Percentiles rank a stretch among this genome's conserved stretches.
These are phyloP conservation scores for Metschnikowia gelsemii DNA, from an alignment of 805 yeast species.

Conservation along the genomic window DNA sequence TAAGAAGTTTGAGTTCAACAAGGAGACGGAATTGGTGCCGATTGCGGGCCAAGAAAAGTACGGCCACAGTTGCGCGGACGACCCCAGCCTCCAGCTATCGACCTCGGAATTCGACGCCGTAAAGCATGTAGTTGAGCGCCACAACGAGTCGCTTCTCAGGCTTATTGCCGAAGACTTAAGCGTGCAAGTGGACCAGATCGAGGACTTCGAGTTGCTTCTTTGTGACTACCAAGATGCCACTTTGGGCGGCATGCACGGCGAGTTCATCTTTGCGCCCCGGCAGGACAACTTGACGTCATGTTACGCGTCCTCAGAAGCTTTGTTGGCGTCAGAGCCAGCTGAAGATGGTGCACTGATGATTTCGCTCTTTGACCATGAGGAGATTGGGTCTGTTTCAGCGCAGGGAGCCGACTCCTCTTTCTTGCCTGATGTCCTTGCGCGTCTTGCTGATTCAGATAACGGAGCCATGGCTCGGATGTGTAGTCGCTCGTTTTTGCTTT, in stretches of 20 bases:
- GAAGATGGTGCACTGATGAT: conserved; percentile 67
- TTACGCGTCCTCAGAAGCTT: conserved; percentile 71
- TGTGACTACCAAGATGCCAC: conserved; percentile 82
- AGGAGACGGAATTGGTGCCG: conserved; percentile 82
- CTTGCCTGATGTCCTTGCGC: conserved; percentile 70
- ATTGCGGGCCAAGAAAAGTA: conserved; percentile 61
- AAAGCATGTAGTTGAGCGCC: conserved; percentile 67
- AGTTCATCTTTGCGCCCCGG: conserved; percentile 88
- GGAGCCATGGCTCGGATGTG: conserved; percentile 51
- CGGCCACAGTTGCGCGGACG: conserved; percentile 45
- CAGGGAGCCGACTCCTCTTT: conserved; percentile 97
- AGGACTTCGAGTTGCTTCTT: conserved; percentile 85
- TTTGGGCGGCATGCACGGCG: conserved; percentile 87
- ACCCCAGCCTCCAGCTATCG: conserved; percentile 47
- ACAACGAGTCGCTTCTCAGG: conserved; percentile 66
- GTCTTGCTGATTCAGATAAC: conserved; percentile 49
- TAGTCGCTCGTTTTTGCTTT: conserved; percentile 67
- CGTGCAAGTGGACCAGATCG: conserved; percentile 57
- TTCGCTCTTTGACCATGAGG: conserved; percentile 93
- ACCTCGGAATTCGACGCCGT: conserved; percentile 63
- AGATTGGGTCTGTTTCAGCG: conserved; percentile 88
- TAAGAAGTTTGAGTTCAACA: conserved; percentile 81
- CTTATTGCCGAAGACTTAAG: conserved; percentile 65
- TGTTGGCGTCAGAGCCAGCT: conserved; percentile 51
- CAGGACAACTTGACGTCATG: conserved; percentile 89